phyloP scores from a whole-genome alignment of 805 yeast genomes.

The Kodamaea laetipori region DNA sequence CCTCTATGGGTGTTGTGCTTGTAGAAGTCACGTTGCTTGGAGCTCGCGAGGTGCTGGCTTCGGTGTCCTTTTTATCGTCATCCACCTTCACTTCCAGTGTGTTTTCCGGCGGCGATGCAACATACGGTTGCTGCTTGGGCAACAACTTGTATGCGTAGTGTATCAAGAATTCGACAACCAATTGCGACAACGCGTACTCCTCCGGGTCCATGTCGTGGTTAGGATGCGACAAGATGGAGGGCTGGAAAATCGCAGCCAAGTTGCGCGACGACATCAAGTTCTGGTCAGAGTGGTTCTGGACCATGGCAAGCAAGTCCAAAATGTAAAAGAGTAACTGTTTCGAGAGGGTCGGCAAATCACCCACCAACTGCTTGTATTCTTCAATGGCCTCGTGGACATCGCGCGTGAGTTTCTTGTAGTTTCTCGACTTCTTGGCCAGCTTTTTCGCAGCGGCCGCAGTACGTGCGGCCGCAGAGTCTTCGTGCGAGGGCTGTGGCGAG shows the following conservation, averaged over 20 bases:
- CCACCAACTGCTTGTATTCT: conserved; percentile 69
- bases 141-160: conserved; percentile 80
- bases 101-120: conserved; percentile 3
- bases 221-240: conserved; percentile 92
- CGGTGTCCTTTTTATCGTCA: background rate
- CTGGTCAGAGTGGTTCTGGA: conserved; percentile 71
- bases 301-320: conserved; percentile 81
- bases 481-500: conserved; percentile 7
- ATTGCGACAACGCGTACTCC: conserved; percentile 84
- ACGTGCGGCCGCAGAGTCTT: conserved; percentile 11
- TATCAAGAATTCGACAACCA: conserved; percentile 85
- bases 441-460: conserved; percentile 17
- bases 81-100: conserved; percentile 1
- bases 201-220: conserved; percentile 89
- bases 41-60: background rate
- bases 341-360: conserved; percentile 71
- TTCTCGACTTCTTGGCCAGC: conserved; percentile 43
- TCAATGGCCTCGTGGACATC: conserved; percentile 70
- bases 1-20: conserved; percentile 20
- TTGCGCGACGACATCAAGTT: conserved; percentile 93
- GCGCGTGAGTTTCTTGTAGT: conserved; percentile 57
- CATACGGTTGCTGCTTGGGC: conserved; percentile 43
- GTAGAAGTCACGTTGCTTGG: conserved; percentile 18
- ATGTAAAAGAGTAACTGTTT: conserved; percentile 84
- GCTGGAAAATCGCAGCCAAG: conserved; percentile 94